Conservation (phyloP, 768 basidiomycete species). For the Amanita jacksonii region DNA sequence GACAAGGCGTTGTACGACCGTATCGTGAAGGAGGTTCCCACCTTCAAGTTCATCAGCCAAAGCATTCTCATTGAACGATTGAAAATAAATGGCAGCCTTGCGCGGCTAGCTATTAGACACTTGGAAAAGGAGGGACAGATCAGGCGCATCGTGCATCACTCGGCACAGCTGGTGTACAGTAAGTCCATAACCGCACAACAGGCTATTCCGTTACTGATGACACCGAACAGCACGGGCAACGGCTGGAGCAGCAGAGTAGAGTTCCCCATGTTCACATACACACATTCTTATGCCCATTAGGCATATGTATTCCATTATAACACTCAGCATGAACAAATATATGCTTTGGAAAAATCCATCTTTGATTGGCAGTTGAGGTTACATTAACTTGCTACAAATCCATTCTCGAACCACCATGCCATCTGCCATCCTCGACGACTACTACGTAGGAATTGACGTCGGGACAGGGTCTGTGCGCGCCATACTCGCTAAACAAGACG, state of each 20-base stretch:
- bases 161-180: slow-evolving; percentile 94
- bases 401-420: slow-evolving; percentile 20
- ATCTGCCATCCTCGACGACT: slow-evolving; percentile 21
- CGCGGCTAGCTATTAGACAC: slow-evolving; percentile 84
- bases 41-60: slow-evolving; percentile 98
- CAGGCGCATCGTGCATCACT: slow-evolving; percentile 95
- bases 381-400: background rate
- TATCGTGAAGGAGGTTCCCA: slow-evolving; percentile 96
- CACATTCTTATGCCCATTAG: slow-evolving; percentile 16
- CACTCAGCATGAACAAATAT: slow-evolving; percentile 3
- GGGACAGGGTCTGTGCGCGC: slow-evolving; percentile 94
- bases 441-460: slow-evolving; percentile 74
- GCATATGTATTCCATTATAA: slow-evolving; percentile 20
- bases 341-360: background rate
- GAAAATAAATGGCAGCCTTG: slow-evolving; percentile 93
- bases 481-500: slow-evolving; percentile 60
- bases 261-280: slow-evolving; percentile 1
- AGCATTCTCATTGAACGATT: slow-evolving; percentile 97
- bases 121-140: slow-evolving; percentile 91
- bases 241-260: slow-evolving; percentile 33
- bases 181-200: slow-evolving; percentile 23
- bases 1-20: slow-evolving; percentile 92
- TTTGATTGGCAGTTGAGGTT: background rate
- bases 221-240: slow-evolving; percentile 36
- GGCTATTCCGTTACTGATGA: background rate